phyloP scores from a whole-genome alignment of 768 basidiomycete genomes.

The Dacryopinax primogenitus region DNA sequence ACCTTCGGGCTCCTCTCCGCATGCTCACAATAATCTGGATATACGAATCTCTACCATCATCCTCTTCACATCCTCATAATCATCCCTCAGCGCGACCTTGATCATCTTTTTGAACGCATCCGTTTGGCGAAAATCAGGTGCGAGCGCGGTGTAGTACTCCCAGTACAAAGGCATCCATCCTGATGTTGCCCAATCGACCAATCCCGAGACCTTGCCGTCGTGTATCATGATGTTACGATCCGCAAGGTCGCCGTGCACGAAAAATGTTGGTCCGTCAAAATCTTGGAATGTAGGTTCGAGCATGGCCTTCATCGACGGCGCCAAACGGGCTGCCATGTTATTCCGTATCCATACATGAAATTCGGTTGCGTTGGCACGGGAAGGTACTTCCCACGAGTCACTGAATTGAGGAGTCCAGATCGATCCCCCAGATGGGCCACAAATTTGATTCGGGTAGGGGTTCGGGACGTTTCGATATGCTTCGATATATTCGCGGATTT shows the following conservation, averaged over 20 bases:
- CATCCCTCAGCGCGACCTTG: not conserved
- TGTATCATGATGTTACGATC: not conserved
- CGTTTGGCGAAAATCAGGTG: not conserved
- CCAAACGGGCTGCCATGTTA: not conserved
- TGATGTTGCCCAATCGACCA: constrained; percentile 4
- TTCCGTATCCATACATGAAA: not conserved
- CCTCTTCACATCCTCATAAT: not conserved
- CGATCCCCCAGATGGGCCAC: not conserved
- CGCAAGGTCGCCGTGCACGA: not conserved
- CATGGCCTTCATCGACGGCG: not conserved
- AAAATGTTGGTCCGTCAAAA: not conserved
- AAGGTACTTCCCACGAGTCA: not conserved
- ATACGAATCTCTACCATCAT: too few species aligned
- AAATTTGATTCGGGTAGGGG: not conserved
- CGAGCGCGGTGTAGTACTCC: not conserved
- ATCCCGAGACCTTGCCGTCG: not conserved
- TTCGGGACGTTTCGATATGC: not conserved
- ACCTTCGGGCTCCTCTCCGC: not conserved
- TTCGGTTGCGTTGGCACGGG: not conserved
- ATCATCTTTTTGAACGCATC: not conserved
- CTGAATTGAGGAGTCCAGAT: not conserved
- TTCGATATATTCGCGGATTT: not conserved
- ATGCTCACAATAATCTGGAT: too few species aligned
- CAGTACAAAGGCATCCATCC: not conserved
- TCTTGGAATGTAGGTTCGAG: not conserved